A percentile compares a stretch with the other conserved stretches of the same genome.
Evolutionary conservation across 2,329 filamentous ascomycete species (phyloP).

Genomic region (Ascocoryne sarcoides): DNA sequence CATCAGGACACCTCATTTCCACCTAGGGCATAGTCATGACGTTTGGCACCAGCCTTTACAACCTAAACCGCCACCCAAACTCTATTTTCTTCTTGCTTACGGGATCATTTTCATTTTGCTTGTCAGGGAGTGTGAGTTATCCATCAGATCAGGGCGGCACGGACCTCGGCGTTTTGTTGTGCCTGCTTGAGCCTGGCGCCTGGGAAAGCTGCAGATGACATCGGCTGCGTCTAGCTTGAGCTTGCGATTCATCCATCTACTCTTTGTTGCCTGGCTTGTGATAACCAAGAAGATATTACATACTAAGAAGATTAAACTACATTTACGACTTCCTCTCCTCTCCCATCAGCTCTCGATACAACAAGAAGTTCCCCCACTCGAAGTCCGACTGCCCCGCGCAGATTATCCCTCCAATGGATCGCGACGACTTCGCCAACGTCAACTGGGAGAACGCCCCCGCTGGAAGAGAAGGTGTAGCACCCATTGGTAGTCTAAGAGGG

Average conservation of each 20-base stretch:
- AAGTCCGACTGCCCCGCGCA: constrained; percentile 19
- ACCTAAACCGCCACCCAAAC: too few relatives aligned
- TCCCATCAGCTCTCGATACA: not conserved
- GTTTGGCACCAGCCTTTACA: too few relatives aligned
- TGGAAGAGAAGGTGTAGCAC: constrained; percentile 35
- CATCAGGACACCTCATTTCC: too few relatives aligned
- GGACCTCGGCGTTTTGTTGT: not conserved
- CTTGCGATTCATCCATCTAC: not conserved
- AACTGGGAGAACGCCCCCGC: constrained; percentile 62
- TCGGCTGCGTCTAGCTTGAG: not conserved
- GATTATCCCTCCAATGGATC: constrained; percentile 22
- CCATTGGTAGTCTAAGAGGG: constrained; percentile 33
- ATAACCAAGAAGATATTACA: constrained; percentile 1
- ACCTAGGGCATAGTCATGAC: too few relatives aligned
- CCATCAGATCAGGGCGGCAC: too few relatives aligned
- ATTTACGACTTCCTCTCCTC: not conserved
- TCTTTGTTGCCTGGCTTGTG: constrained; percentile 1
- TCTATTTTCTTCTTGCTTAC: too few relatives aligned
- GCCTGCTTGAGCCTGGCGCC: not conserved
- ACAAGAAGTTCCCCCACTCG: not conserved
- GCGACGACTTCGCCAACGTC: constrained; percentile 76
- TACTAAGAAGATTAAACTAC: not conserved
- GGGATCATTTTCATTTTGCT: too few relatives aligned
- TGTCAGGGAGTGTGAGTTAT: too few relatives aligned
- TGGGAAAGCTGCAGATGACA: not conserved